phyloP scores from a whole-genome alignment of 2,329 filamentous ascomycete genomes.

The Microdochium nivale region DNA sequence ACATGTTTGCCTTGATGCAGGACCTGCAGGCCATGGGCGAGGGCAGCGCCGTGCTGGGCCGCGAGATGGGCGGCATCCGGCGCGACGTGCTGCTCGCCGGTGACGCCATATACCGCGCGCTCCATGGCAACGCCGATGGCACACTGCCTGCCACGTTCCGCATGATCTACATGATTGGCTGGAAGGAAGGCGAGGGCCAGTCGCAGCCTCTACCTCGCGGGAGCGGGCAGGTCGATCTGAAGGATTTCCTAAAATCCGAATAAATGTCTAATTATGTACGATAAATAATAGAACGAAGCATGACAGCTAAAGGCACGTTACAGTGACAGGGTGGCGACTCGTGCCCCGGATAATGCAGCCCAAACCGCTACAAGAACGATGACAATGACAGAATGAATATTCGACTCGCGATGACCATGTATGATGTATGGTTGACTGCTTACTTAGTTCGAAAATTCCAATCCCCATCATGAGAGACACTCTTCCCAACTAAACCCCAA shows the following conservation, averaged over 20 bases:
- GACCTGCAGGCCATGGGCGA: conserved; percentile 97
- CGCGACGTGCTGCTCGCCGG: conserved; percentile 80
- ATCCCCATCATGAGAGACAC: too few relatives aligned
- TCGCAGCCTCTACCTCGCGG: conserved; percentile 73
- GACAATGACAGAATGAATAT: too few relatives aligned
- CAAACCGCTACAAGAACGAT: too few relatives aligned
- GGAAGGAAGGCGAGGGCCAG: conserved; percentile 79
- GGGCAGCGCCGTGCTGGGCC: conserved; percentile 77
- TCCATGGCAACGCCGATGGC: conserved; percentile 77
- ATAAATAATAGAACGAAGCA: not conserved
- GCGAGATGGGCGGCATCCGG: conserved; percentile 69
- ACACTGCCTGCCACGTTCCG: conserved; percentile 84
- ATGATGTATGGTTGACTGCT: too few relatives aligned
- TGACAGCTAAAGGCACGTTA: too few relatives aligned
- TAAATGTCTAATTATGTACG: not conserved
- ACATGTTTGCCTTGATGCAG: conserved; percentile 82
- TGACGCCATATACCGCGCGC: conserved; percentile 77
- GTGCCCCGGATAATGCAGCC: too few relatives aligned
- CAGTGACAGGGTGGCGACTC: too few relatives aligned
- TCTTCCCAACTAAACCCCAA: too few relatives aligned
- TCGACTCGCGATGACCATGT: too few relatives aligned
- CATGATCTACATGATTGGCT: conserved; percentile 97
- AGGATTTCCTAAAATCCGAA: conserved; percentile 52
- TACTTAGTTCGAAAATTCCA: too few relatives aligned
- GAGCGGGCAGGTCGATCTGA: conserved; percentile 79